Evolutionary conservation across 2,329 filamentous ascomycete species (phyloP), one percentile per base, ranked within the genome.

Genomic region (Fusarium sp.): DNA sequence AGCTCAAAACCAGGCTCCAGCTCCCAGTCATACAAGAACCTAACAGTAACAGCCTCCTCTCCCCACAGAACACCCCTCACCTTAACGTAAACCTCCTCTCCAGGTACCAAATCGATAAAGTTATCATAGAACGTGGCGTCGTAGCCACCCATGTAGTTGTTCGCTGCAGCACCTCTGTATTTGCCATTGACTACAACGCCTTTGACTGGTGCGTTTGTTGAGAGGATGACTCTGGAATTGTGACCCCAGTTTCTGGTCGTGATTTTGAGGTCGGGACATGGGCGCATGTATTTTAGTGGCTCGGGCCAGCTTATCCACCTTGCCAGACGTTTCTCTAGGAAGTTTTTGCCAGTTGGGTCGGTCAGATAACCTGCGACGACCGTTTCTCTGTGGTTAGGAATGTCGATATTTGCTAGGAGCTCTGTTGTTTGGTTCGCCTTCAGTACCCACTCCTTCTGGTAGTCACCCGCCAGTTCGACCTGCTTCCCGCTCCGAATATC

Each of bases 21-120:
- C 6, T 63, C 60, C 60, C 60, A 63, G 7, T 63, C 60, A 9
- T 63, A 63, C 9, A 63, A 10, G 26, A 57, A 63, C 49, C 60
- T 23, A 2, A 42, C 19, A 2, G 13, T 8, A 21, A 63, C n/a
- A 8, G 34, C 3, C 0, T 37, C 2, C 1, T 7, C n/a, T 18
- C 0, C 2, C 4, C 3, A 37, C 18, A n/a, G 0, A 0, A 19
- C 7, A 1, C 49, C 49, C 0, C n/a, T 6, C 0, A 41, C 19
- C 3, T 16, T 21, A 3, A 63, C 18, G 1, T 2, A 44, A 1
- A 49, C 10, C 3, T 44, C n/a, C 4, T 63, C 61, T 0, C 26
- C 25, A 2, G 50, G 61, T 0, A 63, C 50, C 6, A 63, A 7
- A 4, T 63, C 61, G 0, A 63, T 26, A 0, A 44, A 44, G 9